Evolutionary conservation across 208 protist species (phyloP).

Genomic region (Naegleria lovaniensis): DNA sequence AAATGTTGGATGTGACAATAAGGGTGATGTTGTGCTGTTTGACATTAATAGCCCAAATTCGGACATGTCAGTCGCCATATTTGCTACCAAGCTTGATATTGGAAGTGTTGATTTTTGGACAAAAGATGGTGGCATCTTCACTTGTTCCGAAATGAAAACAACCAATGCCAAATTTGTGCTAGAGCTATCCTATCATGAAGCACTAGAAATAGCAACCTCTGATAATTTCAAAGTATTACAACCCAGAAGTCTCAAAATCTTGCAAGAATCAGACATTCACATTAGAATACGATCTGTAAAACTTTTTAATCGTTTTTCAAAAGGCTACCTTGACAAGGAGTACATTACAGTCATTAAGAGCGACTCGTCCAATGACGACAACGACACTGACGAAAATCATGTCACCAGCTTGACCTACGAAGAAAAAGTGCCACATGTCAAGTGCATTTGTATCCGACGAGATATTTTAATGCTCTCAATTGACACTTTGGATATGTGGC

Average conservation of each 20-base stretch:
- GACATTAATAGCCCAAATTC: neutral
- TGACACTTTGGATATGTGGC: conserved; percentile 13
- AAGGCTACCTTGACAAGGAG: neutral
- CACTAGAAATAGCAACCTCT: neutral
- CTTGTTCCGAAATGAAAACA: neutral
- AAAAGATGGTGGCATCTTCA: neutral
- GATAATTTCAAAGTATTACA: neutral
- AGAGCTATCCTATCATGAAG: neutral
- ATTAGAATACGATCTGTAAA: neutral
- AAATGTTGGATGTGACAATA: neutral
- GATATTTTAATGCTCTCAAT: conserved; percentile 11
- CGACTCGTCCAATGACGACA: neutral
- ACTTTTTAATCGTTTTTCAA: neutral
- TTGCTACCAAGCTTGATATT: neutral
- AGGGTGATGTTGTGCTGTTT: neutral
- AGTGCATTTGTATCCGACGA: neutral
- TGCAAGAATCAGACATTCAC: neutral
- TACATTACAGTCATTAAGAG: neutral
- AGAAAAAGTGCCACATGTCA: neutral
- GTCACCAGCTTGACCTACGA: neutral
- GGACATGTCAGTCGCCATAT: neutral
- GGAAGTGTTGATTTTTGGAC: neutral
- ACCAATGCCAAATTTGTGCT: neutral
- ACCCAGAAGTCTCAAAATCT: neutral
- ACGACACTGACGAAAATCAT: neutral